Base-by-base conservation (phyloP, 371 early-diverging fungal species). In the Lichtheimia ornata region DNA sequence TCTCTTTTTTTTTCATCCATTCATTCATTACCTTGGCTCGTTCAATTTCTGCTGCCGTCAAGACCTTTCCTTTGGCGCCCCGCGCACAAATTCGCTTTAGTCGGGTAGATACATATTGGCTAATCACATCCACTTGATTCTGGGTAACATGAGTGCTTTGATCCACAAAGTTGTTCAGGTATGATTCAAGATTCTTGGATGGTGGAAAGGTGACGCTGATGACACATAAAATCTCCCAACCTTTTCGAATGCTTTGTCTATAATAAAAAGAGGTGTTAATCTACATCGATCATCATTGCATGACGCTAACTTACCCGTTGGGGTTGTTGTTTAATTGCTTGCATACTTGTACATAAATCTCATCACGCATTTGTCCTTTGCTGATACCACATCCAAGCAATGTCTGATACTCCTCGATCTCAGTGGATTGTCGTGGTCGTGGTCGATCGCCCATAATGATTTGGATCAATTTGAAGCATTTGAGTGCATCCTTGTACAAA, bases 331-430 rank as follows among this genome's bases (percentile, higher is more conserved):
- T 87, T 53, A 95, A 66, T 65, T 96, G 96, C 74, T 95, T 96
- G 76, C 93, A 94, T 22, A 95, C 67, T 79, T 97, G 97, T 11
- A 94, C 95, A 68, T 92, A 95, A 50, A 96, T 92, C 73, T 97
- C 98, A 67, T 97, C 96, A 20, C 96, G 83, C 67, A 98, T 77
- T 45, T 85, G 88, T 22, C 90, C 93, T 30, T 79, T 72, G 14
- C 77, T 71, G n/a, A 96, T 88, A 4, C 96, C 97, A 52, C 74
- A 70, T 56, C 88, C 89, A 27, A 94, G 70, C 27, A 97, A 71
- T 59, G 82, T 73, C 61, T 94, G 94, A 28, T 91, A 87, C 53
- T 93, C 91, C 25, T 79, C 83, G 17, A 67, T 68, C 15, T 67
- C 71, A 56, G 70, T 70, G 7, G 62, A 53, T 9, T 69, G 40